These are phyloP conservation scores for Pueraria montana DNA, from an alignment of 306 rosid genomes.

Conservation along the genomic window DNA sequence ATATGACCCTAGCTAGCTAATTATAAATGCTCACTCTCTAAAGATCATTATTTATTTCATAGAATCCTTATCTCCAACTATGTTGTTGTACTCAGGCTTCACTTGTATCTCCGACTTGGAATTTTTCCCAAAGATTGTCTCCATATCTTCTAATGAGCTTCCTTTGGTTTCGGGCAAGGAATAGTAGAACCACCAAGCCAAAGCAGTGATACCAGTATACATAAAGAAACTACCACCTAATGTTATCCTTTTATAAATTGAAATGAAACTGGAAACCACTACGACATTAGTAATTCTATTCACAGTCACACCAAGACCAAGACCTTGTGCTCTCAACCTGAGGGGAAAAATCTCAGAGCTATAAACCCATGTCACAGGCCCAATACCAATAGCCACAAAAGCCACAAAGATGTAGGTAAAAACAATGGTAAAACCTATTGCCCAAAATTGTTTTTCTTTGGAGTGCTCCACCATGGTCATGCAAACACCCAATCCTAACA, in stretches of 20 bases:
- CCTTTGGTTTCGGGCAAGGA: slow-evolving; percentile 88
- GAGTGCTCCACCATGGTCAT: slow-evolving; percentile 64
- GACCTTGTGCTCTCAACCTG: slow-evolving; percentile 77
- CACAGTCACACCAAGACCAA: slow-evolving; percentile 66
- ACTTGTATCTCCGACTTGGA: slow-evolving; percentile 8
- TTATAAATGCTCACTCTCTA: background rate
- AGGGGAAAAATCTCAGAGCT: slow-evolving; percentile 80
- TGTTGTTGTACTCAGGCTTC: background rate
- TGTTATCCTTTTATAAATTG: slow-evolving; percentile 68
- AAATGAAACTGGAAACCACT: slow-evolving; percentile 61
- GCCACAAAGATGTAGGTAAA: slow-evolving; percentile 59
- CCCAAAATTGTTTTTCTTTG: slow-evolving; percentile 55
- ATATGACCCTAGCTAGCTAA: background rate
- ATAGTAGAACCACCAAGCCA: slow-evolving; percentile 67
- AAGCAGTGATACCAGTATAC: slow-evolving; percentile 56
- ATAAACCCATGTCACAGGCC: slow-evolving; percentile 83
- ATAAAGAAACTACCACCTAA: slow-evolving; percentile 73
- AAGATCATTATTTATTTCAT: background rate
- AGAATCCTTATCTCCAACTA: background rate
- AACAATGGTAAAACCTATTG: slow-evolving; percentile 49
- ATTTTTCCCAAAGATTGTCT: slow-evolving; percentile 46
- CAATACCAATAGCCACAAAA: slow-evolving; percentile 69
- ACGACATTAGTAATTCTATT: slow-evolving; percentile 63
- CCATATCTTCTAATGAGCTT: slow-evolving; percentile 80
- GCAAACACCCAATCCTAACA: slow-evolving; percentile 52